phyloP scores from a whole-genome alignment of 768 basidiomycete genomes.

The Coprinopsis strossmayeri region DNA sequence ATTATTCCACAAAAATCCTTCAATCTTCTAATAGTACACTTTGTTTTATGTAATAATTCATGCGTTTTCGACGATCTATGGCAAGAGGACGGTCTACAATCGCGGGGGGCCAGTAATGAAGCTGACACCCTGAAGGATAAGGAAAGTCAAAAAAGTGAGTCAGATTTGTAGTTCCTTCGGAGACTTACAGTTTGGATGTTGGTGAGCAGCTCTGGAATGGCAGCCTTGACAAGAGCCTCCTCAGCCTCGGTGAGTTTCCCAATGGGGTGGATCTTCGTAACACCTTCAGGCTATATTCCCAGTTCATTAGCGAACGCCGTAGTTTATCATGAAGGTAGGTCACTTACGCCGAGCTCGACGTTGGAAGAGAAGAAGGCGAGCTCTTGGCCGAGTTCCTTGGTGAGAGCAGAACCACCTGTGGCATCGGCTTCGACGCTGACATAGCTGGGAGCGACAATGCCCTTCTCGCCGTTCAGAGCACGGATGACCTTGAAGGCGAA shows the following conservation, averaged over 20 bases:
- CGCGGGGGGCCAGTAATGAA: slow-evolving; percentile 26
- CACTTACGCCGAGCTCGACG: slow-evolving; percentile 82
- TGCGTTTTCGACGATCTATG: slow-evolving; percentile 1
- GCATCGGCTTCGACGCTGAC: slow-evolving; percentile 73
- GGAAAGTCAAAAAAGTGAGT: not conserved
- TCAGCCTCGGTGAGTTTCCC: slow-evolving; percentile 72
- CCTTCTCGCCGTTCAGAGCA: slow-evolving; percentile 84
- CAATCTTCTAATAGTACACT: slow-evolving; percentile 1
- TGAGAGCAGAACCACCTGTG: slow-evolving; percentile 64
- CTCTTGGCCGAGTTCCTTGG: slow-evolving; percentile 67
- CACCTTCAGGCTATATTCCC: slow-evolving; percentile 71
- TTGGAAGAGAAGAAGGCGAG: slow-evolving; percentile 86
- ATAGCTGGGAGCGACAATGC: slow-evolving; percentile 77
- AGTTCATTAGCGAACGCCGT: slow-evolving; percentile 7
- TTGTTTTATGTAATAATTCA: slow-evolving; percentile 4
- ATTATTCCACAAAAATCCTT: not conserved
- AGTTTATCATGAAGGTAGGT: slow-evolving; percentile 5
- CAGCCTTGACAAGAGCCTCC: slow-evolving; percentile 68
- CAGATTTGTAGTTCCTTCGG: not conserved
- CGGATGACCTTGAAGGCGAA: slow-evolving; percentile 80
- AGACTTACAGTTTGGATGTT: slow-evolving; percentile 64
- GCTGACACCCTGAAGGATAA: slow-evolving; percentile 24
- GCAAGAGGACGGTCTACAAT: not conserved
- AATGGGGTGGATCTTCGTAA: slow-evolving; percentile 75
- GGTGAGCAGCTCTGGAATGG: slow-evolving; percentile 67